Evolutionary conservation across 345 rosid genomes (phyloP).

Genomic region (Bruguiera gymnorhiza): DNA sequence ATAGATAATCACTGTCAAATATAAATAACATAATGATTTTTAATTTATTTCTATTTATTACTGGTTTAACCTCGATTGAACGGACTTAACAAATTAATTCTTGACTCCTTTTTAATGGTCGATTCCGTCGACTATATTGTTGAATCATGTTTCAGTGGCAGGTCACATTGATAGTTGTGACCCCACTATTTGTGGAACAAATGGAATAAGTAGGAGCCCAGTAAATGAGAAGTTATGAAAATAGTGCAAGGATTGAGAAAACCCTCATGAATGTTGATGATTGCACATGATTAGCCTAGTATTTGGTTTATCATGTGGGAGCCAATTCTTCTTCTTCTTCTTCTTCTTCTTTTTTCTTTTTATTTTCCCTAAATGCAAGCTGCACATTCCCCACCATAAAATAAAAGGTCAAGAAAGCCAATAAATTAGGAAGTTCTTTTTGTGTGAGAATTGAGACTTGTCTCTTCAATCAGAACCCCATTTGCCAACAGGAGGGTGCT

Average conservation of each 20-base stretch:
- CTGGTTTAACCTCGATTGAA: too few species aligned
- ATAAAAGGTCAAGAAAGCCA: slow-evolving; percentile 3
- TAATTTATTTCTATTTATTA: too few species aligned
- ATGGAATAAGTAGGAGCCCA: background rate
- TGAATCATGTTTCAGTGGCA: too few species aligned
- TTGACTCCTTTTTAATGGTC: too few species aligned
- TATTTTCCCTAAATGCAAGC: background rate
- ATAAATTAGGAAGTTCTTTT: background rate
- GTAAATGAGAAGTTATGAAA: background rate
- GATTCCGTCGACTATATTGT: too few species aligned
- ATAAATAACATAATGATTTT: too few species aligned
- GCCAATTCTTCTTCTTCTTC: background rate
- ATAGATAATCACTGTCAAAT: too few species aligned
- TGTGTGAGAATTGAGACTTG: slow-evolving; percentile 17
- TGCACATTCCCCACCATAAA: slow-evolving; percentile 17
- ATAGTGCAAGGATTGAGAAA: background rate
- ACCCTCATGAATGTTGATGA: slow-evolving; percentile 15
- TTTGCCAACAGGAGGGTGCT: slow-evolving; percentile 11
- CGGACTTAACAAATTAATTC: too few species aligned
- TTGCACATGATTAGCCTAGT: slow-evolving; percentile 38
- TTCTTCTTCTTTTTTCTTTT: too few species aligned
- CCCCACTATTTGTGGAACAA: background rate
- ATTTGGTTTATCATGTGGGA: slow-evolving; percentile 16
- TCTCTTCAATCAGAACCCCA: slow-evolving; percentile 30
- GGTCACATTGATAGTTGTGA: background rate